phyloP scores from a whole-genome alignment of 1,139 yeast species.

The Suhomyces taliae region DNA sequence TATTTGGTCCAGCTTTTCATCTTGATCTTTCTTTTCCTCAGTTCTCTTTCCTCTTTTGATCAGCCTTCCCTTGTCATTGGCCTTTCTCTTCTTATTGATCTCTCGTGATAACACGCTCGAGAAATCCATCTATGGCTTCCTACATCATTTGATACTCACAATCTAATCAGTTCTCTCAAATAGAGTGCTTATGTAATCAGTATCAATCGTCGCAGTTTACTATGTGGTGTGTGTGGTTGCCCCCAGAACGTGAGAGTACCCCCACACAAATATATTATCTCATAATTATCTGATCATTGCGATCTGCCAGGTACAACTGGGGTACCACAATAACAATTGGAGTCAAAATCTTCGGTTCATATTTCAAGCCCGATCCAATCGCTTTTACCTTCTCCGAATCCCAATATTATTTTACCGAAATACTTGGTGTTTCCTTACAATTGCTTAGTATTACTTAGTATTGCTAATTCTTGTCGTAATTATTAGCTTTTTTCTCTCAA shows the following conservation, averaged over 20 bases:
- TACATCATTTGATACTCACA: neutral
- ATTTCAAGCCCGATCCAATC: no score
- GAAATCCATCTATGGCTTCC: conserved; percentile 26
- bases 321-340: no score
- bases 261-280: no score
- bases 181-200: conserved; percentile 4
- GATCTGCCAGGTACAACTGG: no score
- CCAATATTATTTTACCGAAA: neutral
- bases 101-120: conserved; percentile 34
- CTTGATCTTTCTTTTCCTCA: conserved; percentile 10
- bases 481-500: neutral
- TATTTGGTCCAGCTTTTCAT: neutral
- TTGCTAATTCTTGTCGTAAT: no score
- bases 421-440: neutral
- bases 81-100: conserved; percentile 31
- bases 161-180: neutral
- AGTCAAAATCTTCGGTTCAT: no score
- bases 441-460: no score
- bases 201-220: no score
- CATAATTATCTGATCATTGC: no score
- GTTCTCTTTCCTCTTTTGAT: neutral
- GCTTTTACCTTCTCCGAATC: neutral
- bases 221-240: no score
- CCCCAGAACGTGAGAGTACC: no score
- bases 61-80: neutral